Conservation (phyloP, 192 early-diverging fungal species). For the Diversispora epigaea region DNA sequence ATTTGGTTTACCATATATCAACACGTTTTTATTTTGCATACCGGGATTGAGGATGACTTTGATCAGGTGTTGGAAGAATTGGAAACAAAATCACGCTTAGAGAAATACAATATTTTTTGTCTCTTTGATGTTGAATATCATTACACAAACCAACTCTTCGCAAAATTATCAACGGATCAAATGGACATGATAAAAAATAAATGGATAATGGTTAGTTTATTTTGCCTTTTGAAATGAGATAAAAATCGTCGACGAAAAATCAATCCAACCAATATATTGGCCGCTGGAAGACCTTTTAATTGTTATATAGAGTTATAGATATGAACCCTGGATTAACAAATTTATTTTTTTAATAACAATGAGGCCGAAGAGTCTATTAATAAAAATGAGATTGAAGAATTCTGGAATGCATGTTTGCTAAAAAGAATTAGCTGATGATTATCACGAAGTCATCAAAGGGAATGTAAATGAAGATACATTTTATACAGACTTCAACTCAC, state of each 20-base stretch:
- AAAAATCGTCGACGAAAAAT: too few species aligned
- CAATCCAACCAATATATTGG: too few species aligned
- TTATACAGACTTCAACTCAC: constrained; percentile 10
- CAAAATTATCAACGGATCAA: constrained; percentile 8
- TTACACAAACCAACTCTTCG: neutral
- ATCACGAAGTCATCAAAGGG: constrained; percentile 1
- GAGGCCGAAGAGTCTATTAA: constrained; percentile 4
- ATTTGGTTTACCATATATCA: neutral
- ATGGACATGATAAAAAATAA: neutral
- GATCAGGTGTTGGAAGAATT: neutral
- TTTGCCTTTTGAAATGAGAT: too few species aligned
- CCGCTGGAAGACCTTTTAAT: too few species aligned
- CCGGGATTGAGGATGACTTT: neutral
- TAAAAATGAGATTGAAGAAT: constrained; percentile 19
- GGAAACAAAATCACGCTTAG: constrained; percentile 1
- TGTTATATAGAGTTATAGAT: neutral
- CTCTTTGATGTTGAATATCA: constrained; percentile 16
- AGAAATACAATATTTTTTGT: constrained; percentile 11
- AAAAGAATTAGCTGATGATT: constrained; percentile 8
- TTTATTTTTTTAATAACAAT: constrained; percentile 4
- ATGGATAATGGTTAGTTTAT: constrained; percentile 20
- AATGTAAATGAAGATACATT: constrained; percentile 13
- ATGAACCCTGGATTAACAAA: neutral
- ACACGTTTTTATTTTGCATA: neutral
- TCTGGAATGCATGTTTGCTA: constrained; percentile 6